Percentiles rank a stretch among this genome's conserved stretches.
Evolutionary conservation across 1,284 basidiomycete genomes (phyloP).

Genomic region (Pseudozyma sp.): DNA sequence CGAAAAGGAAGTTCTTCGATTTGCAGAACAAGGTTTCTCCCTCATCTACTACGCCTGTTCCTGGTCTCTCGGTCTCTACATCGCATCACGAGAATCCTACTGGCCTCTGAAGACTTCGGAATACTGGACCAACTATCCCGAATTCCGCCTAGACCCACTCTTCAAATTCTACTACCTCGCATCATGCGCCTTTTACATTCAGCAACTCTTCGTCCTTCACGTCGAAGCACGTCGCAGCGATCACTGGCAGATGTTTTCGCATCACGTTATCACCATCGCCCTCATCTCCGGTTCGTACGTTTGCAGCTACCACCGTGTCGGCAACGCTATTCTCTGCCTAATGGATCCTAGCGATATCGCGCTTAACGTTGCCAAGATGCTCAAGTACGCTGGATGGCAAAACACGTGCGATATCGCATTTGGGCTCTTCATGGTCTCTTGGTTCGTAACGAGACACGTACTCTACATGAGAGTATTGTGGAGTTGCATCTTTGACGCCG

Average conservation of each 20-base stretch:
- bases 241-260: conserved; percentile 93
- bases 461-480: conserved; percentile 57
- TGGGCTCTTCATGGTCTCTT: conserved; percentile 73
- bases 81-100: conserved; percentile 81
- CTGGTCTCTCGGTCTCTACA: conserved; percentile 83
- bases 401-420: conserved; percentile 82
- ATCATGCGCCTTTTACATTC: conserved; percentile 91
- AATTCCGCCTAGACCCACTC: conserved; percentile 78
- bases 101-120: conserved; percentile 76
- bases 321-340: conserved; percentile 85
- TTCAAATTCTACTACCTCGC: conserved; percentile 74
- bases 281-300: conserved; percentile 84
- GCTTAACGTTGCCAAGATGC: conserved; percentile 88
- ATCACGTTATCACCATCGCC: conserved; percentile 88
- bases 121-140: conserved; percentile 86
- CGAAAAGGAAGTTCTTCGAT: conserved; percentile 81
- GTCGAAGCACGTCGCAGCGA: conserved; percentile 93
- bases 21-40: conserved; percentile 95
- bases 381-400: conserved; percentile 82
- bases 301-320: conserved; percentile 86
- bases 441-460: conserved; percentile 64
- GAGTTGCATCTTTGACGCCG: conserved; percentile 49
- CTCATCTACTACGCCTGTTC: conserved; percentile 82
- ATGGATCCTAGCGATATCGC: conserved; percentile 96
- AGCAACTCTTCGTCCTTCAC: conserved; percentile 88